Percentiles rank a stretch among this genome's conserved stretches.
phyloP scores from a whole-genome alignment of 495 filamentous ascomycete species.

The Penicillium alfredii region DNA sequence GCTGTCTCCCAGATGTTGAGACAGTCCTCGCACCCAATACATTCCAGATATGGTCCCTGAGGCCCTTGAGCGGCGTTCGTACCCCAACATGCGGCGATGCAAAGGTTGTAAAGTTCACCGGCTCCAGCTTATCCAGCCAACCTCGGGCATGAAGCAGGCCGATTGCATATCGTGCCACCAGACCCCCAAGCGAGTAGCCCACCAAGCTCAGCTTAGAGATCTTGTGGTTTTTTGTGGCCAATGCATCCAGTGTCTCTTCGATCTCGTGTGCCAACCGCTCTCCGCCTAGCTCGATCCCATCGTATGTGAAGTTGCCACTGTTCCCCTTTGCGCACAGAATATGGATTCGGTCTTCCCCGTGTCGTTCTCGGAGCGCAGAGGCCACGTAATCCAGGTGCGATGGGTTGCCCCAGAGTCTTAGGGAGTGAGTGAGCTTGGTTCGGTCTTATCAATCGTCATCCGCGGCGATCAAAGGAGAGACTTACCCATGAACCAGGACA shows the following conservation, averaged over 20 bases:
- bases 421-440: slow-evolving; percentile 1
- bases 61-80: slow-evolving; percentile 64
- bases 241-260: slow-evolving; percentile 68
- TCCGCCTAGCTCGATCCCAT: slow-evolving; percentile 86
- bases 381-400: slow-evolving; percentile 70
- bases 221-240: slow-evolving; percentile 56
- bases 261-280: slow-evolving; percentile 86
- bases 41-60: slow-evolving; percentile 68
- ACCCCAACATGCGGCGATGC: slow-evolving; percentile 87
- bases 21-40: slow-evolving; percentile 68
- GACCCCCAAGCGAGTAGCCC: slow-evolving; percentile 84
- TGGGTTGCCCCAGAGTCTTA: slow-evolving; percentile 87
- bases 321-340: slow-evolving; percentile 76
- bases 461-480: slow-evolving; percentile 4
- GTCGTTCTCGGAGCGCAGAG: slow-evolving; percentile 56
- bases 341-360: slow-evolving; percentile 59
- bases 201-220: slow-evolving; percentile 80
- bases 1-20: slow-evolving; percentile 74
- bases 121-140: slow-evolving; percentile 69
- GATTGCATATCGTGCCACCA: slow-evolving; percentile 82
- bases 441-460: slow-evolving; percentile 8
- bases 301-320: slow-evolving; percentile 79
- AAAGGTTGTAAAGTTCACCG: slow-evolving; percentile 92
- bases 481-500: slow-evolving; percentile 93
- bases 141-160: slow-evolving; percentile 77